phyloP scores from a whole-genome alignment of 345 rosid species.

The Orychophragmus violaceus region DNA sequence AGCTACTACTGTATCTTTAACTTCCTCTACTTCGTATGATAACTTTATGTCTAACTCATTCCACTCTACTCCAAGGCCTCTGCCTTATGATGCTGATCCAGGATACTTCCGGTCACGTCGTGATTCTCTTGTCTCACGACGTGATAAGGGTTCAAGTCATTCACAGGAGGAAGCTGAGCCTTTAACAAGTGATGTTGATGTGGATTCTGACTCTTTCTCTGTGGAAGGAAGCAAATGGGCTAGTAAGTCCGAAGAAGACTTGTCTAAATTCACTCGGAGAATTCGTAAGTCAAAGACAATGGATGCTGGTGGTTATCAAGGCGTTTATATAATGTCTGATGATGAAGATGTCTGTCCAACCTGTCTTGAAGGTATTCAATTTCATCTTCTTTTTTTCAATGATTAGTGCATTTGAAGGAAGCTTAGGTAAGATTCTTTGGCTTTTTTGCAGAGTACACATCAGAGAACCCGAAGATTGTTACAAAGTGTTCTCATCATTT shows the following conservation, averaged over 20 bases:
- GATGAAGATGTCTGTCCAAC: conserved; percentile 98
- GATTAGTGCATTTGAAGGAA: not conserved
- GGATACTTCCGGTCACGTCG: conserved; percentile 50
- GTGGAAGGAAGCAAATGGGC: conserved; percentile 56
- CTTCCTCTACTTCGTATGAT: conserved; percentile 60
- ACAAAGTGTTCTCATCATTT: conserved; percentile 94
- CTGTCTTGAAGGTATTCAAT: conserved; percentile 82
- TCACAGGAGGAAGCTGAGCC: conserved; percentile 81
- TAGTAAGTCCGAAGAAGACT: conserved; percentile 51
- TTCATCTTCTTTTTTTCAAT: not conserved
- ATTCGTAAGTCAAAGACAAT: conserved; percentile 41
- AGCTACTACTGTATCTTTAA: conserved; percentile 54
- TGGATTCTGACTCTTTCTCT: conserved; percentile 50
- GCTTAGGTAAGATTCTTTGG: not conserved
- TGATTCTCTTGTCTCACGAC: conserved; percentile 57
- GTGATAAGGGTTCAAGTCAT: conserved; percentile 89
- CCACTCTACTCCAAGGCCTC: conserved; percentile 88
- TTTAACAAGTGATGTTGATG: conserved; percentile 53
- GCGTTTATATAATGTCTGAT: conserved; percentile 50
- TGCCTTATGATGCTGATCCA: conserved; percentile 88
- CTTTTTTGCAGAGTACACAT: conserved; percentile 62
- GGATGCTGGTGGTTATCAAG: conserved; percentile 38
- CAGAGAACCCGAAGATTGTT: conserved; percentile 87
- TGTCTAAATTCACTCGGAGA: conserved; percentile 44
- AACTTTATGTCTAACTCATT: conserved; percentile 74